Evolutionary conservation across 208 protist species (phyloP).

Genomic region (Trichomonas tenax): DNA sequence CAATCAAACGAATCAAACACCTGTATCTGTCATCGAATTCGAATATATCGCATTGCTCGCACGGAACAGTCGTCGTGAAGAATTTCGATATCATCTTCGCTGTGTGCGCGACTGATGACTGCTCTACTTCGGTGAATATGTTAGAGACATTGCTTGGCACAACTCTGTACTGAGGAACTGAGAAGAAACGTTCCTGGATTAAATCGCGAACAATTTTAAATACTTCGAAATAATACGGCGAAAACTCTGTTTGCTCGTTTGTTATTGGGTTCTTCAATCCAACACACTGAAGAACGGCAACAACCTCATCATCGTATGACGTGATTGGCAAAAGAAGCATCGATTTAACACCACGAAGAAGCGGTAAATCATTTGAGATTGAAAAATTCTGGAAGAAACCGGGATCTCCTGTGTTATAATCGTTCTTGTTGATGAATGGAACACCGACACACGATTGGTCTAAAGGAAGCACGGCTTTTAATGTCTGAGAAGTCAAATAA

Average conservation of each 20-base stretch:
- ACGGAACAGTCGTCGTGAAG: not conserved
- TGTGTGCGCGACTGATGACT: not conserved
- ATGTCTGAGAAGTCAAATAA: not conserved
- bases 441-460: not conserved
- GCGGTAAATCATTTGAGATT: not conserved
- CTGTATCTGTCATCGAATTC: not conserved
- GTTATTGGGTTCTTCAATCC: not conserved
- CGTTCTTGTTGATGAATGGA: not conserved
- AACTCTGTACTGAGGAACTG: not conserved
- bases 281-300: not conserved
- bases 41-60: not conserved
- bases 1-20: not conserved
- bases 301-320: not conserved
- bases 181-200: not conserved
- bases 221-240: not conserved
- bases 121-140: not conserved
- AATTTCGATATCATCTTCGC: not conserved
- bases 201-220: not conserved
- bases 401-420: not conserved
- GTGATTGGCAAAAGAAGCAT: not conserved
- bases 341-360: not conserved
- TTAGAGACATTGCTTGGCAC: not conserved
- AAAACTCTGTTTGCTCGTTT: not conserved
- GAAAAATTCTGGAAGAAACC: not conserved
- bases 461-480: not conserved